A percentile compares a stretch with the other conserved stretches of the same genome.
Evolutionary conservation across 2,329 filamentous ascomycete genomes (phyloP).

Genomic region (Trichoderma hamatum): DNA sequence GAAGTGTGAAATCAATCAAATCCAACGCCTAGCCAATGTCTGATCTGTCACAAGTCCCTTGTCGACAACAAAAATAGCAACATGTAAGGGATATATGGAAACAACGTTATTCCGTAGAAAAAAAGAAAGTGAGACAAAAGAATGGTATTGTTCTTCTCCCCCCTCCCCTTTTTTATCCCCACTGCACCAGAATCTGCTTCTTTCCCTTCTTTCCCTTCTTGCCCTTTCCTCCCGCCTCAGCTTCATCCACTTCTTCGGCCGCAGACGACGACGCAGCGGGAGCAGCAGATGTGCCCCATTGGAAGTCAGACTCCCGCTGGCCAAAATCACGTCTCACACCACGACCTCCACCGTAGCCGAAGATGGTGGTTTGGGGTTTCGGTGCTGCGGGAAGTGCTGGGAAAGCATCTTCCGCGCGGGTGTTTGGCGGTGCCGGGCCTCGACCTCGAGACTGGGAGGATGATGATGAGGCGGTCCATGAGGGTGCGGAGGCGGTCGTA

Average conservation of each 20-base stretch:
- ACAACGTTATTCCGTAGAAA: neutral
- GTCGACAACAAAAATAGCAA: neutral
- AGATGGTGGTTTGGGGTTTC: conserved; percentile 66
- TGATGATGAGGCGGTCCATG: conserved; percentile 41
- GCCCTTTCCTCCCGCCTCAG: conserved; percentile 44
- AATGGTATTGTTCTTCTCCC: neutral
- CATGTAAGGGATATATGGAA: neutral
- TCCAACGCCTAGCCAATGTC: conserved; percentile 4
- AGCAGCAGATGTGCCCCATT: conserved; percentile 45
- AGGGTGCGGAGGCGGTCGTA: conserved; percentile 34
- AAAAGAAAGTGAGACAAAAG: neutral
- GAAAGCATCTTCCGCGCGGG: conserved; percentile 65
- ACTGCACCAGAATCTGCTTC: conserved; percentile 63
- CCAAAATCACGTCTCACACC: conserved; percentile 59
- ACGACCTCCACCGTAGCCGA: conserved; percentile 59
- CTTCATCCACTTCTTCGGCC: conserved; percentile 36
- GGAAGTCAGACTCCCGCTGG: conserved; percentile 53
- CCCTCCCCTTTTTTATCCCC: conserved; percentile 49
- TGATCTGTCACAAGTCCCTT: neutral
- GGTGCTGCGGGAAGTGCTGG: conserved; percentile 79
- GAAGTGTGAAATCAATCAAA: neutral
- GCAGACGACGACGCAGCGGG: conserved; percentile 29
- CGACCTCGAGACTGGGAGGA: conserved; percentile 38
- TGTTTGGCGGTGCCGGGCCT: conserved; percentile 30
- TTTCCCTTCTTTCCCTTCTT: conserved; percentile 65